These are phyloP conservation scores for Hymenochaete sp. DNA, from an alignment of 1,284 basidiomycete genomes.

Conservation along the genomic window DNA sequence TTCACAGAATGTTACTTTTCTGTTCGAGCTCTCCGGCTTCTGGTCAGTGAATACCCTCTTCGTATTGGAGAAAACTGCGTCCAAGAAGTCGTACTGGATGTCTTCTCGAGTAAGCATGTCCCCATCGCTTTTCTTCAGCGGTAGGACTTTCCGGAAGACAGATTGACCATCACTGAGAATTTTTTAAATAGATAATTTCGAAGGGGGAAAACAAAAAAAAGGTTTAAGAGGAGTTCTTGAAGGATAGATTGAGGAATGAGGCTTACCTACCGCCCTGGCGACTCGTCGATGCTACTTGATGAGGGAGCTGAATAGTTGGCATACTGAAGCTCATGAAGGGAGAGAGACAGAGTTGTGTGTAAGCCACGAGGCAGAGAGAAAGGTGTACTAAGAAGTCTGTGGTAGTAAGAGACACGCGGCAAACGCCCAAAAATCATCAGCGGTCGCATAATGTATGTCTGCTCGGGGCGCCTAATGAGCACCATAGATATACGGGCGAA, in stretches of 20 bases:
- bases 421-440: too few relatives aligned
- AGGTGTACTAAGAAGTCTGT: too few relatives aligned
- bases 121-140: slow-evolving; percentile 51
- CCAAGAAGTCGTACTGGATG: slow-evolving; percentile 69
- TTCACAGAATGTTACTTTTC: slow-evolving; percentile 58
- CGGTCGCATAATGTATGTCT: too few relatives aligned
- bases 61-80: slow-evolving; percentile 58
- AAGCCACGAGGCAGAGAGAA: slow-evolving; percentile 18
- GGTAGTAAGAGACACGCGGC: too few relatives aligned
- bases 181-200: slow-evolving; percentile 7
- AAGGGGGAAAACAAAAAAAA: neutral
- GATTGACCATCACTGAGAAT: slow-evolving; percentile 29
- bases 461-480: too few relatives aligned
- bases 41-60: slow-evolving; percentile 44
- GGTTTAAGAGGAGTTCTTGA: neutral
- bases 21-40: slow-evolving; percentile 24
- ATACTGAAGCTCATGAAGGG: slow-evolving; percentile 18
- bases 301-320: slow-evolving; percentile 12
- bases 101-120: slow-evolving; percentile 56
- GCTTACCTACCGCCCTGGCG: slow-evolving; percentile 13
- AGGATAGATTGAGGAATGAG: neutral
- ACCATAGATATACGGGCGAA: too few relatives aligned
- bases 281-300: slow-evolving; percentile 10
- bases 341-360: slow-evolving; percentile 17
- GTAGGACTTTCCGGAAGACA: slow-evolving; percentile 33